Evolutionary conservation across 306 rosid species (phyloP), one percentile per base, ranked within the genome.

Genomic region (Sechiopsis laciniata): DNA sequence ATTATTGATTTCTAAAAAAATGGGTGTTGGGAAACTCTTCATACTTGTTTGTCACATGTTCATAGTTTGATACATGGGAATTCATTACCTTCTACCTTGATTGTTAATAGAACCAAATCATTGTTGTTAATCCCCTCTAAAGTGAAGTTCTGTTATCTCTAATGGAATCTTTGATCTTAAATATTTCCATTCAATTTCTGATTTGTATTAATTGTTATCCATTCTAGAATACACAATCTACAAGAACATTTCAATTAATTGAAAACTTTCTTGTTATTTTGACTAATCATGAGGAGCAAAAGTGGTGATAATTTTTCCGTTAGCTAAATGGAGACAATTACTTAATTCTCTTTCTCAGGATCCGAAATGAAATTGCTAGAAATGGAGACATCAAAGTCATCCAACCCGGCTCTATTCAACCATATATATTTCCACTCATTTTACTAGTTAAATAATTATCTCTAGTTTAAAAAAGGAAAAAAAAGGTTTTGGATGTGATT

Each of bases 61-160:
- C 12, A 72, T 54, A 55, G 75, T 72, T 32, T 72, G 75, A 35
- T 71, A 53, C 51, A 29, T 71, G 48, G 75, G 75, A 55, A 71
- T 71, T 71, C 35, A 35, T 72, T 32, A 35, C 53, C 75, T 55
- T 72, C 63, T 32, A 72, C 64, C 75, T 72, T 72, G 63, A n/a
- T 72, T 72, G 75, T 72, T 72, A 72, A 72, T 72, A 72, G 52
- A 72, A 32, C 53, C 32, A 32, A 72, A 54, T 54, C 75, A 72
- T 55, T 53, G 62, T 53, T 71, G 75, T 72, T 55, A n/a, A 46
- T 46, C 37, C 61, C 61, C 64, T 72, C 64, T 16, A 32, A 51
- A 55, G 35, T 55, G 51, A 32, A 55, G 35, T 63, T 55, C 32
- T 26, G 64, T 4, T 55, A 16, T 26, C 26, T 72, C 64, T 72